phyloP scores from a whole-genome alignment of 176 grass and related monocot genomes.

The Hordeum marinum region DNA sequence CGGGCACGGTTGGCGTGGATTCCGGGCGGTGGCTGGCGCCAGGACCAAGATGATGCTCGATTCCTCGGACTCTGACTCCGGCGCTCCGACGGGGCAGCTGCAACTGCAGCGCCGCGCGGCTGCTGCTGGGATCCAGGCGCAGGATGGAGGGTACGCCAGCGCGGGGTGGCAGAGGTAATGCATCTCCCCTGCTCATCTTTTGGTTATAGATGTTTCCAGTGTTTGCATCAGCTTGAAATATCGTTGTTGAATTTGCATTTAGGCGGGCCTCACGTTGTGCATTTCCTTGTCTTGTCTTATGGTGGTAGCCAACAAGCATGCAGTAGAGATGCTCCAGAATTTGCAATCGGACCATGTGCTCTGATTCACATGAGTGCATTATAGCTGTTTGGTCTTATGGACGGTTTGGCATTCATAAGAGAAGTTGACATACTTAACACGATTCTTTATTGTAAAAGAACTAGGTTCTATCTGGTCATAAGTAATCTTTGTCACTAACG shows the following conservation, averaged over 20 bases:
- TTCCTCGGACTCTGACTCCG: conserved; percentile 5
- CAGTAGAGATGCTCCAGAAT: background rate
- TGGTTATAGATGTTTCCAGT: background rate
- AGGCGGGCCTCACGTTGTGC: background rate
- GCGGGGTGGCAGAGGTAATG: conserved; percentile 58
- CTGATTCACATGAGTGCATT: background rate
- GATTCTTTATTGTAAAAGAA: background rate
- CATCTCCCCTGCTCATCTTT: background rate
- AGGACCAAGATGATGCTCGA: conserved; percentile 72
- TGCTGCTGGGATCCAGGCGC: conserved; percentile 13
- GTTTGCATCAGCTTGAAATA: background rate
- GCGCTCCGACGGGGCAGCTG: conserved; percentile 20
- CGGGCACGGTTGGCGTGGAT: conserved; percentile 41
- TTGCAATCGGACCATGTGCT: background rate
- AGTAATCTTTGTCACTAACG: background rate
- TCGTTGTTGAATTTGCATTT: background rate
- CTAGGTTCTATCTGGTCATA: background rate
- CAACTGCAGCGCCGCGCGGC: conserved; percentile 41
- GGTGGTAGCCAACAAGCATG: background rate
- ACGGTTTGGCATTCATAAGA: background rate
- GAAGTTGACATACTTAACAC: background rate
- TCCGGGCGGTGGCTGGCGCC: conserved; percentile 32
- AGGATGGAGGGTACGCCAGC: conserved; percentile 45
- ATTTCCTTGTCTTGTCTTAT: background rate
- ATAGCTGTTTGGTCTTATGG: background rate